Base-by-base conservation (phyloP, 495 filamentous ascomycete species). In the Aspergillus funiculosus region DNA sequence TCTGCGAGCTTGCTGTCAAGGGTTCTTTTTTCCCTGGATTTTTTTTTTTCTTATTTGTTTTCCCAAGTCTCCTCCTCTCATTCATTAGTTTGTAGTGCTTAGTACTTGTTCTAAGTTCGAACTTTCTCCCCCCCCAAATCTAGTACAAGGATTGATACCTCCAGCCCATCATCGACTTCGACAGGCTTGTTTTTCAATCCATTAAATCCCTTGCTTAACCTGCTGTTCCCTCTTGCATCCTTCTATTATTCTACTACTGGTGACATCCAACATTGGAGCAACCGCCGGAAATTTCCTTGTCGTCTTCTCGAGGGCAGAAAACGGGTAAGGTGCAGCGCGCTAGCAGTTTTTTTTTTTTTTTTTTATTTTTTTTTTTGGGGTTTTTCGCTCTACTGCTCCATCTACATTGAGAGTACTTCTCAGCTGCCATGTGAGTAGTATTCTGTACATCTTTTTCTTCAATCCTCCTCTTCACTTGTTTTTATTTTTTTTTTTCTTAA, bases 241-340 rank as follows among this genome's bases (percentile, higher is more conserved):
- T 26, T 35, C 34, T 30, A 40, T 48, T 39, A 20, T 39, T 36
- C 41, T 28, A 43, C 41, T 28, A 43, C 29, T 38, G 46, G 37
- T 50, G 43, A 43, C 44, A 53, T 26, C 26, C 36, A 18, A 24
- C 14, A 41, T 32, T 35, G 24, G 29, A 45, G 36, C 37, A 38
- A 13, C 35, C 49, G 31, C 56, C 42, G 51, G 51, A 54, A 50
- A 50, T 54, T 52, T 54, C 45, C 45, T 43, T 27, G 38, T 46
- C 21, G 34, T 43, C 40, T 46, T 41, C 40, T 34, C 38, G 38
- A 38, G 39, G 31, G 38, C 27, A 48, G 36, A 56, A 51, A 57
- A 57, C 56, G 56, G 56, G 56, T 52, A 58, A 40, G 46, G 31
- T 58, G 56, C 56, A 58, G 46, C 56, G 32, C 56, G 52, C 56